Evolutionary conservation across 2,329 filamentous ascomycete species (phyloP).

Genomic region (Arachnomyces sp.): DNA sequence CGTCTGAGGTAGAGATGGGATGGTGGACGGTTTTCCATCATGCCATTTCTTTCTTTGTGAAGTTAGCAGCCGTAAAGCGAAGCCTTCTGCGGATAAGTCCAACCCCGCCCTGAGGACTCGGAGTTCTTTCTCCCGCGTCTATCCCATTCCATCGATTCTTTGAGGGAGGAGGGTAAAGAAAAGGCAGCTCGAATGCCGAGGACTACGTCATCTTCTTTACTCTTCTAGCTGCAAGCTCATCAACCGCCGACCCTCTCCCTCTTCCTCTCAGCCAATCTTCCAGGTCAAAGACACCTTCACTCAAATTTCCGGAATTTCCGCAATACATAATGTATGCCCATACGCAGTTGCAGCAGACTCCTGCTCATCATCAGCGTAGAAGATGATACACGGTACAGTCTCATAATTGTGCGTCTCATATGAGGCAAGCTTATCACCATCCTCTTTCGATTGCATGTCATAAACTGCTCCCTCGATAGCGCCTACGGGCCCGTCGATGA

Average conservation of each 20-base stretch:
- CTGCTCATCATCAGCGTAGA: constrained; percentile 2
- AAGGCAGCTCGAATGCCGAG: too few species aligned
- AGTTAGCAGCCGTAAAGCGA: too few species aligned
- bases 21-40: too few species aligned
- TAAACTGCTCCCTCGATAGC: constrained; percentile 4
- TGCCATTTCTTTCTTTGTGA: too few species aligned
- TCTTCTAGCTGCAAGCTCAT: too few species aligned
- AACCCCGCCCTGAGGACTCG: too few species aligned
- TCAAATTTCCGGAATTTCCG: constrained; percentile 1
- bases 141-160: too few species aligned
- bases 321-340: constrained; percentile 6
- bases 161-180: too few species aligned
- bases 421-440: constrained; percentile 5
- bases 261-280: constrained; percentile 1
- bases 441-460: constrained; percentile 1
- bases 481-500: constrained; percentile 4
- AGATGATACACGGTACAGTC: neutral
- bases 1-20: too few species aligned
- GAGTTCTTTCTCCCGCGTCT: too few species aligned
- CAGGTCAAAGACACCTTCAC: constrained; percentile 5
- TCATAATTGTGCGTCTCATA: constrained; percentile 5
- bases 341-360: neutral
- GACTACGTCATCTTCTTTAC: too few species aligned
- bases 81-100: too few species aligned
- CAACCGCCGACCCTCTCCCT: neutral